Base-by-base conservation (phyloP, 768 basidiomycete species). In the Pleurotus cornucopiae region DNA sequence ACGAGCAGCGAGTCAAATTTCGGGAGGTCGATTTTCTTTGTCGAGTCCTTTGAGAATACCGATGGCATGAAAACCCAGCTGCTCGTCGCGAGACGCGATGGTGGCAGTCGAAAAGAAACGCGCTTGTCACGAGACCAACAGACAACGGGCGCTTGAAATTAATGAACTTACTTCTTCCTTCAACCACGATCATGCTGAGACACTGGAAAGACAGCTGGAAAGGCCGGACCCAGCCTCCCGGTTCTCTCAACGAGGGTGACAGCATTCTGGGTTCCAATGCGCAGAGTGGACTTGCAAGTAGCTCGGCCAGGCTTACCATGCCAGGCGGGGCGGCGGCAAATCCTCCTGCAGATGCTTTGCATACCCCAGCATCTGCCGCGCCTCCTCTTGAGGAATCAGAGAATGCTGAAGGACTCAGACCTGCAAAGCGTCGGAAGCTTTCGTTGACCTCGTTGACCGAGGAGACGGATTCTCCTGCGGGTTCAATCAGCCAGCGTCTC, bases 1-100 rank as follows among this genome's bases (percentile, higher is more conserved):
- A 91, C 69, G 11, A 91, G 71, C n/a, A 91, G 66, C 4, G 81
- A 76, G 14, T 66, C 69, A 69, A 83, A 88, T 1, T 60, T 61
- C 3, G 88, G 87, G n/a, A 88, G 67, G 6, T 63, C 46, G 14
- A 80, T 78, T 2, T 71, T 72, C n/a, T 11, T 21, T 47, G 73
- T 66, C 5, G 64, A 63, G 16, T 64, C 63, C 47, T 62, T 58
- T 38, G 70, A 69, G 63, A 73, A 73, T 23, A 73, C 58, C 5
- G 69, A 70, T 46, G 66, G 64, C 70, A 73, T 71, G 30, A 6
- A 34, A 11, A 2, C 11, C 7, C 30, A 34, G 30, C 30, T 11
- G 30, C 30, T 34, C 30, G 30, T 34, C 30, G 30, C 6, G 7
- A 11, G 30, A 34, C 30, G 30, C 30, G 30, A 11, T 34, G 30